Evolutionary conservation across 306 rosid species (phyloP).

Genomic region (Corylus avellana): DNA sequence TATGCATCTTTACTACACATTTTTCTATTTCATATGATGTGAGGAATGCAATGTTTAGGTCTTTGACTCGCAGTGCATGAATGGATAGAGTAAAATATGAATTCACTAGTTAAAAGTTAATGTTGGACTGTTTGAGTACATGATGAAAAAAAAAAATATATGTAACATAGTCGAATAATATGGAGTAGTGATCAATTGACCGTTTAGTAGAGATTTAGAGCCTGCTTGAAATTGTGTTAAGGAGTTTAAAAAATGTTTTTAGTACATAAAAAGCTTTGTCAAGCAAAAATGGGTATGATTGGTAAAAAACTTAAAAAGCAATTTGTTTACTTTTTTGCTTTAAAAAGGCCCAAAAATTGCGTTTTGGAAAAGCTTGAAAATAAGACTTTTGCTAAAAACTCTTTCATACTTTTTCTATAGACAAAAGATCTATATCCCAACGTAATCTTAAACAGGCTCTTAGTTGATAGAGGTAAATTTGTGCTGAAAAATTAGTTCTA

Average conservation of each 20-base stretch:
- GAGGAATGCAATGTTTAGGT: conserved; percentile 1
- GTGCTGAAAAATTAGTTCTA: neutral
- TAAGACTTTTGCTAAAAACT: no score
- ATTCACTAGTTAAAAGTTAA: neutral
- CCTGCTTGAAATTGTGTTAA: no score
- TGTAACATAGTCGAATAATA: neutral
- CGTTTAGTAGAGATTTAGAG: neutral
- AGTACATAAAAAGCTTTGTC: no score
- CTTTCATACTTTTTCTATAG: no score
- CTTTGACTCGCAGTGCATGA: neutral
- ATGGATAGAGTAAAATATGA: neutral
- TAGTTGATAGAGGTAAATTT: neutral
- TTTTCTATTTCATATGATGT: neutral
- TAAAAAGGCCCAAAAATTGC: no score
- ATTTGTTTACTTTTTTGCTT: no score
- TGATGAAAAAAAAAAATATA: neutral
- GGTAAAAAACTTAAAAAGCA: no score
- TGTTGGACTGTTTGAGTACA: neutral
- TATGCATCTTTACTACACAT: conserved; percentile 4
- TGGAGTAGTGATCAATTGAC: neutral
- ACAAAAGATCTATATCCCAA: no score
- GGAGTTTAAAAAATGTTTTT: no score
- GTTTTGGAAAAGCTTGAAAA: no score
- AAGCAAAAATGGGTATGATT: no score
- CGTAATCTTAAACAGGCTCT: no score